phyloP scores from a whole-genome alignment of 1,284 basidiomycete species.

The Irpex sp. region DNA sequence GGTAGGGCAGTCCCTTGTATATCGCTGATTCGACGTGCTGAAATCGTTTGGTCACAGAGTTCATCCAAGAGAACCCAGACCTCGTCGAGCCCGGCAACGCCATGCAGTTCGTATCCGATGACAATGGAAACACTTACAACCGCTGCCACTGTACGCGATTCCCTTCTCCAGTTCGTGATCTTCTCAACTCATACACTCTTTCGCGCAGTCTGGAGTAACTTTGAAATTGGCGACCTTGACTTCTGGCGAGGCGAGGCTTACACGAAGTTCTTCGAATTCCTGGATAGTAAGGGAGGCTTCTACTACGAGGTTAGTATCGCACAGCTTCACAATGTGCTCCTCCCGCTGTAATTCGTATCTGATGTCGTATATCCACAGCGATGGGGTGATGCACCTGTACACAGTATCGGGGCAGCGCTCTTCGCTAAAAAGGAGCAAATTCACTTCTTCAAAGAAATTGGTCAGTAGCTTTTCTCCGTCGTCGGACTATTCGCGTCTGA shows the following conservation, averaged over 20 bases:
- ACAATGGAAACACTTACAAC: slow-evolving; percentile 62
- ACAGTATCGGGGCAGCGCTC: slow-evolving; percentile 64
- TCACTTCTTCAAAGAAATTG: slow-evolving; percentile 56
- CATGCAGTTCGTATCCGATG: slow-evolving; percentile 62
- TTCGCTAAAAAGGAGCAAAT: slow-evolving; percentile 61
- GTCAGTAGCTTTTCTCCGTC: slow-evolving; percentile 17
- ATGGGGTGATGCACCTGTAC: slow-evolving; percentile 76
- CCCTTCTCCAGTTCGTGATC: background rate
- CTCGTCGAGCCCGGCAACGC: slow-evolving; percentile 58
- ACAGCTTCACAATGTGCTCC: background rate
- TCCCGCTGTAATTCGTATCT: background rate
- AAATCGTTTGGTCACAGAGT: slow-evolving; percentile 36
- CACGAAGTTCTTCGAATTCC: slow-evolving; percentile 63
- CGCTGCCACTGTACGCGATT: slow-evolving; percentile 60
- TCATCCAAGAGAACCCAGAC: slow-evolving; percentile 56
- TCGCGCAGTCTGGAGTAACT: slow-evolving; percentile 59
- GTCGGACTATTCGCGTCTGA: background rate
- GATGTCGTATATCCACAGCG: slow-evolving; percentile 27
- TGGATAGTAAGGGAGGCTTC: slow-evolving; percentile 69
- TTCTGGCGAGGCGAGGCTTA: slow-evolving; percentile 70
- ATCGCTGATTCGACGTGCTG: too few species aligned
- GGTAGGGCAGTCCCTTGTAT: too few species aligned
- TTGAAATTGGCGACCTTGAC: slow-evolving; percentile 66
- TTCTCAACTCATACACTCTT: background rate
- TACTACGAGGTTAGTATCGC: slow-evolving; percentile 54